Base-by-base conservation (phyloP, 768 basidiomycete genomes). In the Lyophyllum atratum region DNA sequence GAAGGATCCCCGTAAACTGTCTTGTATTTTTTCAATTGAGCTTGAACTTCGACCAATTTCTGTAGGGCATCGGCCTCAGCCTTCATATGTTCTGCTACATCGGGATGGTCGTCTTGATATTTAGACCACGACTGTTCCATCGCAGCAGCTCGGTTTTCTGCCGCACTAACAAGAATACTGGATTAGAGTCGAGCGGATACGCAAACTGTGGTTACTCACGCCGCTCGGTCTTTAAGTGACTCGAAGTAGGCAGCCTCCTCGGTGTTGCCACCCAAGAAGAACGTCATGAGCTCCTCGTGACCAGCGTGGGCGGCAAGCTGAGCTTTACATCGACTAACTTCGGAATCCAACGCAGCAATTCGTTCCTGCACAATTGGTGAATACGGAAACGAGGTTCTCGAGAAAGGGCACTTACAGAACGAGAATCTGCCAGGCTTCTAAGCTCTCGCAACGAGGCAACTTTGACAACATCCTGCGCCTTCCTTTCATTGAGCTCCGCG, bases 301-400 rank as follows among this genome's bases (percentile, higher is more conserved):
- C 87, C 85, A 1, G 82, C 77, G 25, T 85, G 73, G 0, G 92
- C 92, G 19, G 91, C 93, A n/a, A 95, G 74, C 28, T 83, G 82
- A 15, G 88, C 80, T 69, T 89, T 92, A 60, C 89, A 77, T 22
- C 94, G 80, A 40, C 75, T 79, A 11, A 90, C 74, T 69, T 98
- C 93, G 1, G 88, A 88, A 59, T 85, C 76, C 24, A 96, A 68
- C 26, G 85, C 82, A 12, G 69, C 68, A 43, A 98, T 86, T 37
- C 94, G 88, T 58, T 90, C 90, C 85, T 93, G 48, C 52, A 44
- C 54, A 52, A 44, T 22, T 34, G 21, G 52, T 62, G 12, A 64
- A 56, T 52, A 44, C 58, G 22, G 25, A 61, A 58, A 43, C 45
- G 33, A 62, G 59, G 19, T 46, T 10, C 21, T 34, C 19, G 25